Evolutionary conservation across 1,284 basidiomycete species (phyloP), one percentile per base, ranked within the genome.

Genomic region (Cryptococcus floricola): DNA sequence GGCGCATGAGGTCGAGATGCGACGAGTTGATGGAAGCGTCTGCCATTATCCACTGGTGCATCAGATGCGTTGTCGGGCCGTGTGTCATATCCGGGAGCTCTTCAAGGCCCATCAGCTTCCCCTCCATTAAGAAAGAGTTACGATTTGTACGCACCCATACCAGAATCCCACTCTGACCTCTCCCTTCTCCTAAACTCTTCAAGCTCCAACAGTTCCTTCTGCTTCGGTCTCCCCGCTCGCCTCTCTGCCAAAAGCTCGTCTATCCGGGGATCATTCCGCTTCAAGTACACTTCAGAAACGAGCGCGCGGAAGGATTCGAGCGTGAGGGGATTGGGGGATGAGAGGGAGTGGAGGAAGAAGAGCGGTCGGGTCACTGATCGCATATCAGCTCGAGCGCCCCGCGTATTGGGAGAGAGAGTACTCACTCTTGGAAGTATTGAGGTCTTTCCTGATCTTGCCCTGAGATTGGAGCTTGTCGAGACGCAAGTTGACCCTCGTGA

Each of bases 41-140:
- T 59, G 82, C 83, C 61, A 88, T 84, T 61, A 90, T 84, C 89
- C 90, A 92, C 52, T 77, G 75, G 51, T 86, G 82, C 73, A 92
- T 88, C 5, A 92, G 78, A 18, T 82, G 81, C 31, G 87, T 85
- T n/a, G 84, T 91, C 10, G 80, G 75, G 12, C 79, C 74, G 64
- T 93, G 84, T 0, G 89, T 91, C 44, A 94, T 80, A 74, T 94
- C 90, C 16, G 85, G 83, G n/a, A 93, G 82, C 77, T 93, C 90
- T 91, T 75, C 28, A 34, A 10, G 7, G 7, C 0, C 31, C 6
- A 34, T 34, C 31, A 34, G 31, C 5, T 5, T 34, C 7, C 31
- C 2, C 5, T 19, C 4, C n/a, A n/a, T n/a, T n/a, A n/a, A n/a
- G n/a, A n/a, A n/a, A 19, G 14, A 19, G 14, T 27, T 1, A 25